Base-by-base conservation (phyloP, 2,329 filamentous ascomycete genomes). In the Lasiodiplodia sp. region DNA sequence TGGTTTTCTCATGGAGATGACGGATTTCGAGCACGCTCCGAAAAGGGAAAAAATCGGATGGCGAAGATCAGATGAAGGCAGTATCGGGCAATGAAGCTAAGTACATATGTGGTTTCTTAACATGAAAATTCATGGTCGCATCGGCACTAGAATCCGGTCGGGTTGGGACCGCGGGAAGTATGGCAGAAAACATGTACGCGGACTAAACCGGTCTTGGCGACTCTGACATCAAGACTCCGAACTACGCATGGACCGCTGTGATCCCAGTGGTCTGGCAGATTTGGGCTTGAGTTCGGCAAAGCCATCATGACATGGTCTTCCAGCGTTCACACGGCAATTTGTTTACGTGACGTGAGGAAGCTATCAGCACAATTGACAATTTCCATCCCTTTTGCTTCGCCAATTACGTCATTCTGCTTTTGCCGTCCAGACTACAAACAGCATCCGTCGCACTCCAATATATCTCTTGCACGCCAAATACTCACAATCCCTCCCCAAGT, bases 221-320 rank as follows among this genome's bases (percentile, higher is more conserved):
- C n/a, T 63, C 14, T 63, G 60, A 63, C 60, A 63, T 63, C 60
- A 63, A 37, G 23, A 63, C 60, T 52, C 25, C 31, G 3, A 16
- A 28, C 28, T 2, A 25, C 18, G 18, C 28, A 63, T 37, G 28
- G 51, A 63, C 18, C 10, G 21, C 16, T 21, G 34, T 4, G 28
- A 28, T 28, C 28, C 28, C 1, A 28, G 28, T 28, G 28, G 28
- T 28, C 28, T 28, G 28, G 28, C 1, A 28, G 4, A 28, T 28
- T 28, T 38, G 18, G 28, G 3, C 5, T 40, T 7, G 18, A 23
- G 23, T 6, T 10, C 57, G 21, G 37, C 56, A 37, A 37, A 23
- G 11, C 25, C 56, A 23, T 44, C 21, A 10, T n/a, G 8, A 7
- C 31, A n/a, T n/a, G 23, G 12, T 47, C 10, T 28, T 60, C 57